Evolutionary conservation across 257 asterid species (phyloP).

Genomic region (Solanum paucissectum): DNA sequence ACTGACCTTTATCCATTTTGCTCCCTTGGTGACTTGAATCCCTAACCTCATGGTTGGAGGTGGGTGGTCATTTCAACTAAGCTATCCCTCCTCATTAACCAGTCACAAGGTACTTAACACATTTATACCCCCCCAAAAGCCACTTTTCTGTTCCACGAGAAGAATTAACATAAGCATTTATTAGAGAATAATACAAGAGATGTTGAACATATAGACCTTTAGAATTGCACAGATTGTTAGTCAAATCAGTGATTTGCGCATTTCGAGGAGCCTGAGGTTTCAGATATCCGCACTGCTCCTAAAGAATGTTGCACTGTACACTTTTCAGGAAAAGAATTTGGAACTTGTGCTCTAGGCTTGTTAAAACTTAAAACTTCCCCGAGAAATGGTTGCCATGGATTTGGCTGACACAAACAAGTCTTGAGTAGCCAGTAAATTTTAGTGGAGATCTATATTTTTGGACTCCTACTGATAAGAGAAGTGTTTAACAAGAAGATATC

Average conservation of each 20-base stretch:
- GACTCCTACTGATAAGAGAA: slow-evolving; percentile 14
- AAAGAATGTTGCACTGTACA: slow-evolving; percentile 7
- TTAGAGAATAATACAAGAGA: neutral
- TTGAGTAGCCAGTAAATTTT: neutral
- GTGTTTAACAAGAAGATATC: neutral
- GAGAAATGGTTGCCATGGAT: neutral
- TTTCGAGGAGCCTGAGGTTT: slow-evolving; percentile 13
- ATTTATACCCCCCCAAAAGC: neutral
- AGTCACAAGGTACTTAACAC: neutral
- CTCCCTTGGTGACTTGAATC: neutral
- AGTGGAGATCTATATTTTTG: neutral
- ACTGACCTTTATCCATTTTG: neutral
- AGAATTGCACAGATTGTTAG: neutral
- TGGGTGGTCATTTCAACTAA: neutral
- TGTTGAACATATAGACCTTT: neutral
- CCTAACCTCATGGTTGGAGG: neutral
- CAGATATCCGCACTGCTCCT: neutral
- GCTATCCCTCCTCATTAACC: neutral
- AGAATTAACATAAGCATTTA: neutral
- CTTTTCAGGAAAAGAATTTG: neutral
- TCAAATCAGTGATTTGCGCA: neutral
- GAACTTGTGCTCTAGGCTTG: slow-evolving; percentile 1
- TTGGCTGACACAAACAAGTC: slow-evolving; percentile 2
- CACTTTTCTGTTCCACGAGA: neutral
- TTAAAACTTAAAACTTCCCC: neutral